Evolutionary conservation across 805 yeast species (phyloP).

Genomic region (Cyberlindnera suaveolens): DNA sequence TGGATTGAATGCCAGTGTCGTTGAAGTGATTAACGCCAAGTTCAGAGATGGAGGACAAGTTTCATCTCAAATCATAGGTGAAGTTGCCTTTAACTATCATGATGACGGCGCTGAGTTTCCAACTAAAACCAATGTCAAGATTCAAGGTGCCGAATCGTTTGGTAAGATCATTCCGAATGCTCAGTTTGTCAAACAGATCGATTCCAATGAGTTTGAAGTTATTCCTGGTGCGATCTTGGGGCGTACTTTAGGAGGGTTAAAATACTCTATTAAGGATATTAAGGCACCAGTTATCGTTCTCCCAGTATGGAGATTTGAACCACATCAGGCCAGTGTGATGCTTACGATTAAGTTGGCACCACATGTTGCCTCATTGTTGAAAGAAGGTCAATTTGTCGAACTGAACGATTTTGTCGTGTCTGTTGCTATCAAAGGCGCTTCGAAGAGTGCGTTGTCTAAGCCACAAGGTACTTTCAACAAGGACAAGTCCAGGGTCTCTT

Average conservation of each 20-base stretch:
- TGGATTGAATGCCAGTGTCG: constrained; percentile 78
- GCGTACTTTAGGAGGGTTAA: constrained; percentile 74
- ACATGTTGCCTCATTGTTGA: constrained; percentile 30
- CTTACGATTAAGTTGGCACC: constrained; percentile 58
- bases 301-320: constrained; percentile 89
- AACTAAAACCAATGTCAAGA: constrained; percentile 35
- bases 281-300: constrained; percentile 63
- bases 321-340: constrained; percentile 79
- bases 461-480: constrained; percentile 90
- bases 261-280: constrained; percentile 53
- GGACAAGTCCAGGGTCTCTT: constrained; percentile 79
- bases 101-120: constrained; percentile 29
- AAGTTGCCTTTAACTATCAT: constrained; percentile 73
- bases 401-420: constrained; percentile 34
- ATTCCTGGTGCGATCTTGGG: constrained; percentile 47
- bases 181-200: constrained; percentile 45
- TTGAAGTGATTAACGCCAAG: constrained; percentile 77
- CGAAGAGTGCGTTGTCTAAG: constrained; percentile 73
- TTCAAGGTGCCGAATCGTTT: constrained; percentile 35
- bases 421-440: constrained; percentile 58
- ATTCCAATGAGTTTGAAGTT: constrained; percentile 35
- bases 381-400: constrained; percentile 30
- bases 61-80: constrained; percentile 70
- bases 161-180: constrained; percentile 47
- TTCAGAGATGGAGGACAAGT: constrained; percentile 60